A percentile compares a stretch with the other conserved stretches of the same genome.
Conservation (phyloP, 1,139 yeast species). For the Entelexis sorbosivorans region DNA sequence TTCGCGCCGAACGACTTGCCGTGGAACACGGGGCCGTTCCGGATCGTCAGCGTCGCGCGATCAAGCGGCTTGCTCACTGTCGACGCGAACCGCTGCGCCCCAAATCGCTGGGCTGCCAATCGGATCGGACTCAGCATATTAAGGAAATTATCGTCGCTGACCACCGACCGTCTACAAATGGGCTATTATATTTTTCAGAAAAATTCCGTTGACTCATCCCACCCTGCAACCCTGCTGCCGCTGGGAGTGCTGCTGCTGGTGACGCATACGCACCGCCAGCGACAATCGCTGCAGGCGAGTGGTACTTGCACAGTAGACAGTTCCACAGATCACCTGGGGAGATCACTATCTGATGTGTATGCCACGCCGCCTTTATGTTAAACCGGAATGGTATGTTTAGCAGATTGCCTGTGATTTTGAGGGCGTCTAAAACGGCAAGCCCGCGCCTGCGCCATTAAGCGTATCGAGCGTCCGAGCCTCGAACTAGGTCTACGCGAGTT, state of each 20-base stretch:
- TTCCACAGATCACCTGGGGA: too few species aligned
- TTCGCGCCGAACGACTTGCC: slow-evolving; percentile 95
- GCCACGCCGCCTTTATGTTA: too few species aligned
- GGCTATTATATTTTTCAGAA: background rate
- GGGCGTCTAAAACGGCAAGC: too few species aligned
- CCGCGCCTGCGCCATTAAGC: background rate
- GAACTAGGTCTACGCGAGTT: background rate
- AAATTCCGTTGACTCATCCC: slow-evolving; percentile 7
- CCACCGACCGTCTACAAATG: background rate
- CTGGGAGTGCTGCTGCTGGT: background rate
- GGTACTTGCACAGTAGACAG: too few species aligned
- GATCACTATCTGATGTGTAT: too few species aligned
- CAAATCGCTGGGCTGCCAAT: background rate
- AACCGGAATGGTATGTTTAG: too few species aligned
- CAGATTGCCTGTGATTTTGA: too few species aligned
- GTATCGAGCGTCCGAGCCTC: background rate
- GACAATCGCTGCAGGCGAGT: background rate
- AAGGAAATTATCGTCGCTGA: background rate
- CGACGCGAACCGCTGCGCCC: slow-evolving; percentile 10
- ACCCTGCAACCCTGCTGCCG: background rate
- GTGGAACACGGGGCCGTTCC: slow-evolving; percentile 86
- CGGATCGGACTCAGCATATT: slow-evolving; percentile 4
- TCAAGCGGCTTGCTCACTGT: slow-evolving; percentile 34
- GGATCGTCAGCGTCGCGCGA: slow-evolving; percentile 81
- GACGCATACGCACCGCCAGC: background rate